Evolutionary conservation across 2,329 filamentous ascomycete species (phyloP), one percentile per base, ranked within the genome.

Genomic region (Pseudocercospora eumusae): DNA sequence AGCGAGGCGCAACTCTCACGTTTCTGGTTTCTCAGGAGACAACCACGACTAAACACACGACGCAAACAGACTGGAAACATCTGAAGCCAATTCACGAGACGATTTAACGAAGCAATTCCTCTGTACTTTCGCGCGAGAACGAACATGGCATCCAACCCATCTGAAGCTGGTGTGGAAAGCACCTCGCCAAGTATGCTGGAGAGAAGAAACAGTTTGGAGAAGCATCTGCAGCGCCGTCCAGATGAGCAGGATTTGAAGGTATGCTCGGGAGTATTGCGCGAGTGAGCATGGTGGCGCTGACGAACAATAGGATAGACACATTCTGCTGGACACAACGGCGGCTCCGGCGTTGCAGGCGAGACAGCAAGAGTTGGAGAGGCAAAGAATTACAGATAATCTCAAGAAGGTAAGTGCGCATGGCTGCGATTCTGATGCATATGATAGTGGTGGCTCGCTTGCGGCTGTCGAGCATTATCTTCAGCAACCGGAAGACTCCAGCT

Each of bases 341-440:
- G 88, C 88, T 49, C 88, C 88, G 83, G 81, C 86, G 25, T 80
- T 90, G 36, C 88, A 90, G 77, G 82, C 84, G 15, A 80, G 80
- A 60, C 82, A 83, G 56, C 81, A 82, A 49, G 86, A 88, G 67
- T 83, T 90, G 45, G 86, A 88, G 69, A 84, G 86, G 66, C 86
- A 88, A 73, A 81, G 82, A 61, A 82, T 83, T 15, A 82, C 82
- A 10, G 86, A 90, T 72, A 85, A 78, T 66, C 75, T 90, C 66
- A 88, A 86, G 77, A 88, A 87, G 67, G 70, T 71, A 58, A 13
- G 67, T 60, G 18, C 13, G 44, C 44, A 15, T 18, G 4, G 15
- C n/a, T 18, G 36, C 36, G 36, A 18, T 15, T 40, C 33, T 15
- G 2, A 6, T n/a, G 4, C 10, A 40, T n/a, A n/a, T n/a, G n/a